Conservation (phyloP, 768 basidiomycete species). For the Suillus discolor region DNA sequence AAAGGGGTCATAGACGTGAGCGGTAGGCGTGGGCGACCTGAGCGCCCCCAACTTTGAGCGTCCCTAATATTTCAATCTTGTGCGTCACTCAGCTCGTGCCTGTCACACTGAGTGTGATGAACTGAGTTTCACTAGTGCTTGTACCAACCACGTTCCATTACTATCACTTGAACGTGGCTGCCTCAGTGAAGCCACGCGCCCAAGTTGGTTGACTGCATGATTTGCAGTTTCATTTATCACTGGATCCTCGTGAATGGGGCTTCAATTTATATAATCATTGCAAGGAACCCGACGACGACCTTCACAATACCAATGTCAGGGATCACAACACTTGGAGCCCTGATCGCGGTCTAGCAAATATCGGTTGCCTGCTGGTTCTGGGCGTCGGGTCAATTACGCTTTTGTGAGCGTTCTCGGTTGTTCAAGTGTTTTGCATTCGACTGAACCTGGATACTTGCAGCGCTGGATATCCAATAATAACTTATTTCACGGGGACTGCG, state of each 20-base stretch:
- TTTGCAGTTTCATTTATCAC: conserved; percentile 59
- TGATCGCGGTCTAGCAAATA: conserved; percentile 64
- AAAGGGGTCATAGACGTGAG: too few species aligned
- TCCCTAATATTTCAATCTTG: too few species aligned
- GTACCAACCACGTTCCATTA: too few species aligned
- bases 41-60: too few species aligned
- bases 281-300: conserved; percentile 68
- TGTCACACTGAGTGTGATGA: too few species aligned
- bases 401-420: conserved; percentile 49
- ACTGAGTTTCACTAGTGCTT: too few species aligned
- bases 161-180: too few species aligned
- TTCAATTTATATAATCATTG: conserved; percentile 55
- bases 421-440: neutral
- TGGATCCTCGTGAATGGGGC: conserved; percentile 71
- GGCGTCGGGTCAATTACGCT: conserved; percentile 49
- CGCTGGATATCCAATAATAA: conserved; percentile 47
- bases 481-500: conserved; percentile 34
- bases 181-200: too few species aligned
- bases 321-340: conserved; percentile 20
- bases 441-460: conserved; percentile 19
- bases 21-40: too few species aligned
- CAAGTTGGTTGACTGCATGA: neutral
- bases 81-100: too few species aligned
- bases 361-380: conserved; percentile 68
- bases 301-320: conserved; percentile 64